A percentile compares a stretch with the other conserved stretches of the same genome.
phyloP scores from a whole-genome alignment of 2,329 filamentous ascomycete species.

The Fonsecaea monophora region DNA sequence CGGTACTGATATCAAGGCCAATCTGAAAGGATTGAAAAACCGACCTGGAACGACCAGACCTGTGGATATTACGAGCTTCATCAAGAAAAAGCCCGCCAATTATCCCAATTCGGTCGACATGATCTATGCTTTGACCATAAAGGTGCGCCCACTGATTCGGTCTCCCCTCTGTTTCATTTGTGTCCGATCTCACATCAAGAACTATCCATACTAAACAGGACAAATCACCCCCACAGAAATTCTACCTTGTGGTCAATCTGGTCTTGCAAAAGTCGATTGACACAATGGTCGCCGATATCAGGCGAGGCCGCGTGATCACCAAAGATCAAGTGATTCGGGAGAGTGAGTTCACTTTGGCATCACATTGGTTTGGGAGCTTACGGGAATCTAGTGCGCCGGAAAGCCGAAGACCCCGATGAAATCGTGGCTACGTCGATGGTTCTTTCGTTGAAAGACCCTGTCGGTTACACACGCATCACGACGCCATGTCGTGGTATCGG shows the following conservation, averaged over 20 bases:
- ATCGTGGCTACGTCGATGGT: conserved; percentile 87
- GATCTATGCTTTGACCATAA: conserved; percentile 89
- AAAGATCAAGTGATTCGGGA: conserved; percentile 83
- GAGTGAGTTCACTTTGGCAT: conserved; percentile 58
- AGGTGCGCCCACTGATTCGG: conserved; percentile 61
- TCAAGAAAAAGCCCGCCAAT: conserved; percentile 68
- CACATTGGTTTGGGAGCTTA: conserved; percentile 31
- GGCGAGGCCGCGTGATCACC: conserved; percentile 69
- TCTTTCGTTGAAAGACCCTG: conserved; percentile 88
- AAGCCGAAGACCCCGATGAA: conserved; percentile 78
- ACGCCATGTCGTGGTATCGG: conserved; percentile 78
- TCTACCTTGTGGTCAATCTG: conserved; percentile 74
- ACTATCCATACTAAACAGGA: conserved; percentile 39
- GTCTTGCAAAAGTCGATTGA: conserved; percentile 76
- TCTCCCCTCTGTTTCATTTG: conserved; percentile 28
- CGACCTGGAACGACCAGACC: conserved; percentile 93
- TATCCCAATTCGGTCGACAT: conserved; percentile 82
- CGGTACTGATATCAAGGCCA: conserved; percentile 85
- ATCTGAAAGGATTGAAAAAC: conserved; percentile 92
- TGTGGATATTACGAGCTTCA: conserved; percentile 81
- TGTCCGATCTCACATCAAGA: conserved; percentile 36
- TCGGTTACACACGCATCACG: conserved; percentile 82
- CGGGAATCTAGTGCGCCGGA: conserved; percentile 70
- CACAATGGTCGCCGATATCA: conserved; percentile 72
- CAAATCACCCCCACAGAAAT: conserved; percentile 62